These are phyloP conservation scores for Candida xiaguanensis DNA, from an alignment of 805 yeast species.

Conservation along the genomic window DNA sequence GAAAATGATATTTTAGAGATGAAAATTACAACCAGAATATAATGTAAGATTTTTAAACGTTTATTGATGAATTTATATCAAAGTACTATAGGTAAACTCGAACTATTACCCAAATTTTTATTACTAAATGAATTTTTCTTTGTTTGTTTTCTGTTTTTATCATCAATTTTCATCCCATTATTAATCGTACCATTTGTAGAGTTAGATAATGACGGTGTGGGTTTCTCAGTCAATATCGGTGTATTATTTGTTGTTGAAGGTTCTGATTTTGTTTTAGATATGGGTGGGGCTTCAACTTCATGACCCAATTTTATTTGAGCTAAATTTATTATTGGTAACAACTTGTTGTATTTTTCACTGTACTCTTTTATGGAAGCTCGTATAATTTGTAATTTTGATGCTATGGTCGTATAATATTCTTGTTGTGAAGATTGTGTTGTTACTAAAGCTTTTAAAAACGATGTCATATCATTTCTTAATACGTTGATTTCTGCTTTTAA, in stretches of 20 bases:
- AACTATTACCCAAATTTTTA: conserved; percentile 3
- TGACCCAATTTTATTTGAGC: conserved; percentile 49
- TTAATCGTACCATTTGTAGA: not conserved
- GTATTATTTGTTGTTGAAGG: conserved; percentile 5
- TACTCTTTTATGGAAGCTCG: conserved; percentile 40
- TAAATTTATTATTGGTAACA: conserved; percentile 48
- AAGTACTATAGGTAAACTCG: conserved; percentile 5
- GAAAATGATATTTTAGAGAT: no score
- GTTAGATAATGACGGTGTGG: conserved; percentile 3
- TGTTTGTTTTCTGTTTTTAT: not conserved
- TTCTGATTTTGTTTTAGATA: conserved; percentile 1
- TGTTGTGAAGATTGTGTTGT: conserved; percentile 30
- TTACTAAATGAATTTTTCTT: conserved; percentile 5
- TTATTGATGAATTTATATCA: not conserved
- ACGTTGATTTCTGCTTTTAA: conserved; percentile 40
- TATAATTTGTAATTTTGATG: conserved; percentile 32
- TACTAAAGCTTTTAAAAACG: conserved; percentile 35
- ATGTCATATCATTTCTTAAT: conserved; percentile 38
- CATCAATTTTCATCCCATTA: not conserved
- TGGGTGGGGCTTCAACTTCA: conserved; percentile 45
- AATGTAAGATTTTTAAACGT: no score
- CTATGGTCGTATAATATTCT: conserved; percentile 35
- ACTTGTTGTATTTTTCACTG: conserved; percentile 39
- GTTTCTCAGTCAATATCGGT: conserved; percentile 5
- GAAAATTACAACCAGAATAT: not conserved